phyloP scores from a whole-genome alignment of 768 basidiomycete species.

The Kwoniella pini region DNA sequence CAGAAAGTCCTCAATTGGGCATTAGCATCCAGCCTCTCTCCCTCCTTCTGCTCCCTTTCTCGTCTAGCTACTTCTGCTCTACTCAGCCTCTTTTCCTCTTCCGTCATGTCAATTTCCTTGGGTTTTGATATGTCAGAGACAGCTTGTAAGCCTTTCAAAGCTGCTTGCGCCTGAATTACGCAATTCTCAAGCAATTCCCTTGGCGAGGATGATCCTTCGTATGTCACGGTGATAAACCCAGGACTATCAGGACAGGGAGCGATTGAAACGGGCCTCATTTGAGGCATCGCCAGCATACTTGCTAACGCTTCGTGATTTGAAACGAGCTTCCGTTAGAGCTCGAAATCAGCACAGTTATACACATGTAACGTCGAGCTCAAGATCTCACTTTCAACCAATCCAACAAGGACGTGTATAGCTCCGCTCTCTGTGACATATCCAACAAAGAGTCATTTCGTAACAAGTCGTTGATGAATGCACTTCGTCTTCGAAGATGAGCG shows the following conservation, averaged over 20 bases:
- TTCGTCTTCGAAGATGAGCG: conserved; percentile 85
- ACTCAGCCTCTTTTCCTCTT: conserved; percentile 84
- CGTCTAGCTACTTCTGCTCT: conserved; percentile 55
- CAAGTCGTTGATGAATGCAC: conserved; percentile 82
- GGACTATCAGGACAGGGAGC: conserved; percentile 8
- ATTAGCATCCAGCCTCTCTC: conserved; percentile 68
- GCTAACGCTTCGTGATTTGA: conserved; percentile 90
- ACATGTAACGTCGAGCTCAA: too few relatives aligned
- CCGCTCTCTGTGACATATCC: conserved; percentile 86
- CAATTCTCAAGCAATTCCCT: conserved; percentile 88
- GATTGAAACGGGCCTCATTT: conserved; percentile 57
- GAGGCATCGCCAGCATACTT: conserved; percentile 93
- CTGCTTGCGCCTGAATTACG: conserved; percentile 88
- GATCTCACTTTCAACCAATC: conserved; percentile 81
- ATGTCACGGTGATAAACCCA: conserved; percentile 60
- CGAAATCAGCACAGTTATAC: not conserved
- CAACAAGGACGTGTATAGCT: conserved; percentile 83
- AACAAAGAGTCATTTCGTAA: conserved; percentile 88
- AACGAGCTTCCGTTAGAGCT: conserved; percentile 65
- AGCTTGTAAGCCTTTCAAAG: conserved; percentile 75
- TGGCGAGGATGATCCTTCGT: conserved; percentile 87
- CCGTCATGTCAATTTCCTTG: conserved; percentile 57
- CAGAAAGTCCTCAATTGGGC: conserved; percentile 77
- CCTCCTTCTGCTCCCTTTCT: conserved; percentile 65
- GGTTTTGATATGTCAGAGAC: not conserved